phyloP scores from a whole-genome alignment of 1,284 basidiomycete species.

The Ustilago lituana region DNA sequence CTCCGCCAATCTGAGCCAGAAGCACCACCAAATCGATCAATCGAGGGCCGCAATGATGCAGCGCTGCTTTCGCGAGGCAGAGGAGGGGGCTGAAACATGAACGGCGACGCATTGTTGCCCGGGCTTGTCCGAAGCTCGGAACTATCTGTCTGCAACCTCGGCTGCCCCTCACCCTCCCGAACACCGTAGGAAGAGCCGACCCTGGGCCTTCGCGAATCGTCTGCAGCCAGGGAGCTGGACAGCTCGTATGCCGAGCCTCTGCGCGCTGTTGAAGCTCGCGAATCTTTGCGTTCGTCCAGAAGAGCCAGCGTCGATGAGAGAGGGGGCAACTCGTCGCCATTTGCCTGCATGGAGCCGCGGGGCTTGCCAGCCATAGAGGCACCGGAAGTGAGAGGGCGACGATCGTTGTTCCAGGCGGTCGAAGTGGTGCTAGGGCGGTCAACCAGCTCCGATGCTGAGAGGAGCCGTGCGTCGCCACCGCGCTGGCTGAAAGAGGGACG shows the following conservation, averaged over 20 bases:
- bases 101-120: conserved; percentile 50
- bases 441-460: conserved; percentile 12
- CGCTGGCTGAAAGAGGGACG: conserved; percentile 29
- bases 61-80: conserved; percentile 38
- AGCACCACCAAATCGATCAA: conserved; percentile 20
- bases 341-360: conserved; percentile 17
- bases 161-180: conserved; percentile 15
- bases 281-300: conserved; percentile 32
- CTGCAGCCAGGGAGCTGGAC: conserved; percentile 3
- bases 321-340: conserved; percentile 26
- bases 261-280: conserved; percentile 17
- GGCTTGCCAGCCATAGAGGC: conserved; percentile 19
- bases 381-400: conserved; percentile 39
- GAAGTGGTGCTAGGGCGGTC: conserved; percentile 13
- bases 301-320: conserved; percentile 28
- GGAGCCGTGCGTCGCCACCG: conserved; percentile 21
- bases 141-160: conserved; percentile 38
- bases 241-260: conserved; percentile 28
- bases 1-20: conserved; percentile 33
- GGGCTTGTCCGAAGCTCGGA: conserved; percentile 50
- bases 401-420: conserved; percentile 20
- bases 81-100: conserved; percentile 59
- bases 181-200: conserved; percentile 28
- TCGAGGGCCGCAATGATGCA: conserved; percentile 17
- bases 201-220: conserved; percentile 10